Base-by-base conservation (phyloP, 306 rosid species). In the Mimosa pudica region DNA sequence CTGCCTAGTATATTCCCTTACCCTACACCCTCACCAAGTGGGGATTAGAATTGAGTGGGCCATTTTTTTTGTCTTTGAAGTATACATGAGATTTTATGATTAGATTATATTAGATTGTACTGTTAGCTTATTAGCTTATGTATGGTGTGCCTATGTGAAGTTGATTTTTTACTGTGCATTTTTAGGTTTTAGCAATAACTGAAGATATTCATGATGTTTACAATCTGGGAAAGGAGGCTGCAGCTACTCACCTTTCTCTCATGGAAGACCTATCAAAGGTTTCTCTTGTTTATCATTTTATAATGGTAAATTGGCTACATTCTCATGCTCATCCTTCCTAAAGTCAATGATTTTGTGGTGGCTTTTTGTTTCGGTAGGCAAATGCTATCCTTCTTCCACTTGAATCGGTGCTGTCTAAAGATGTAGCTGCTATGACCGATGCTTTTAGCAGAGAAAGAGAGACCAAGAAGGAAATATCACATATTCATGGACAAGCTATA, bases 401-500 rank as follows among this genome's bases (percentile, higher is more conserved):
- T 47, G 98, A 94, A 83, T 84, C 98, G 33, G 85, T 90, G 82
- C 83, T 94, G 90, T 86, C 98, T 62, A 94, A 90, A 88, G 98
- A 94, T 82, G 94, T 91, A 58, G 88, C 93, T 89, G 93, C 97
- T 51, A 92, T 94, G 92, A 89, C 91, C 75, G 97, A 89, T 74
- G 89, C 97, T 80, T 85, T 94, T 70, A 84, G 87, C 17, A 85
- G 88, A 89, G 98, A 87, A 77, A 88, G 88, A 69, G 97, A 94
- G 81, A 88, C 80, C 79, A 94, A 87, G 81, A 86, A 82, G 89
- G 98, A 92, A 85, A 88, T 94, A 83, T 89, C 96, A 68, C 90
- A 86, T 38, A 89, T 94, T 71, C 98, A 94, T 85, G 98, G 98
- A 36, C 98, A 94, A 88, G 98, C 98, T 79, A 94, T 94, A 77